Evolutionary conservation across 208 protist species (phyloP).

Genomic region (Acanthamoeba polyphaga): DNA sequence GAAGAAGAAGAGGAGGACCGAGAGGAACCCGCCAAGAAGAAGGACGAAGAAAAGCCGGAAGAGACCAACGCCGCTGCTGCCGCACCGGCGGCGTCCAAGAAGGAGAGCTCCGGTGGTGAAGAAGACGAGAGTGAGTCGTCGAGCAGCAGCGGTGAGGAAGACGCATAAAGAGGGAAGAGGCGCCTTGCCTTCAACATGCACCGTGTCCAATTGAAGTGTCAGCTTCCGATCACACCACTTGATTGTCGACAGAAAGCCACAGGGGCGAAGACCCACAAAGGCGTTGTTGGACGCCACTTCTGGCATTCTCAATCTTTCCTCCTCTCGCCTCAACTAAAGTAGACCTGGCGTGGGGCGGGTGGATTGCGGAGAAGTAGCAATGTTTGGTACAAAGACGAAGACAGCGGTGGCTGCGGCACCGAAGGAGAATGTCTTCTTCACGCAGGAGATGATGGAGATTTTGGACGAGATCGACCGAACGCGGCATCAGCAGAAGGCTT

Average conservation of each 20-base stretch:
- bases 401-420: not conserved
- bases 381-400: not conserved
- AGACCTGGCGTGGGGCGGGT: not conserved
- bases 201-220: no score
- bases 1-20: not conserved
- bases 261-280: no score
- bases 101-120: no score
- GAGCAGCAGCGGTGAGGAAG: not conserved
- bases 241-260: not conserved
- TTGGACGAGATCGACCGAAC: conserved; percentile 10
- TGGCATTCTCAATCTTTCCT: no score
- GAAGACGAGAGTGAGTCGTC: no score
- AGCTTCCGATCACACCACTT: no score
- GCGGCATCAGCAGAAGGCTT: not conserved
- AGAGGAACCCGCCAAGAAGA: not conserved
- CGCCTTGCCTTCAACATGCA: no score
- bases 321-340: not conserved
- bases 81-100: no score
- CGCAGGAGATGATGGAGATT: not conserved
- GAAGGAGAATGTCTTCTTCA: not conserved
- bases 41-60: not conserved
- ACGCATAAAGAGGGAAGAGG: not conserved
- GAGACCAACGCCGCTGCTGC: no score
- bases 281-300: no score
- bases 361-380: not conserved